Base-by-base conservation (phyloP, 2,329 filamentous ascomycete genomes). In the Penicillium hordei region DNA sequence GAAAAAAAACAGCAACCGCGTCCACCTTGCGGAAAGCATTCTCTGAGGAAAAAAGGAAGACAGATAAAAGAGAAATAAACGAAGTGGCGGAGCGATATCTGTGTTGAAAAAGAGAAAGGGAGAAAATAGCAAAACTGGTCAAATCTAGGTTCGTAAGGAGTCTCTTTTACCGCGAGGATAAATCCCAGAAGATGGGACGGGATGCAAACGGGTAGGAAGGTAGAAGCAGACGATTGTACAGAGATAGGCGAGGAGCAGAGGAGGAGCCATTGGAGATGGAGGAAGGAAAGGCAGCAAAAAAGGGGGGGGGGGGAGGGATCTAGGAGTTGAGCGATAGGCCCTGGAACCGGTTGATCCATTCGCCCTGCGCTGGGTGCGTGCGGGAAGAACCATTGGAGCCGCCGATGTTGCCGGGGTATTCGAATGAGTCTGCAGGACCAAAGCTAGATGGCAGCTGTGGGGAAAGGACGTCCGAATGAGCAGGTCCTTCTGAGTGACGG, bases 291-390 rank as follows among this genome's bases (percentile, higher is more conserved):
- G 19, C 31, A 33, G 31, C 6, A 15, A 31, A 31, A 8, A 4
- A 12, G 36, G 7, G n/a, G 5, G 19, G 15, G 38, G 25, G 13
- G 3, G 8, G 7, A 21, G 8, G 15, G 19, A 40, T 31, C 73
- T 62, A 80, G 63, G 84, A 83, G 68, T 89, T 89, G 61, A 92
- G 81, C 2, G 89, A 92, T 19, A 92, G 77, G 10, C 88, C 84
- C 71, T 91, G 88, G 71, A 91, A 90, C 6, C 81, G 75, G 52
- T 78, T 77, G 27, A 82, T 76, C 87, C 88, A 90, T 49, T 89
- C 86, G 48, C 80, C 73, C 17, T 68, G 75, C 25, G 65, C 66
- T 46, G 65, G 72, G 58, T 72, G 75, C 50, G 65, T 67, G 57
- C 71, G 72, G 61, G 65, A 70, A 39, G 59, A 64, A 33, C 63